Evolutionary conservation across 2,329 filamentous ascomycete species (phyloP).

Genomic region (Niveomyces coronatus): DNA sequence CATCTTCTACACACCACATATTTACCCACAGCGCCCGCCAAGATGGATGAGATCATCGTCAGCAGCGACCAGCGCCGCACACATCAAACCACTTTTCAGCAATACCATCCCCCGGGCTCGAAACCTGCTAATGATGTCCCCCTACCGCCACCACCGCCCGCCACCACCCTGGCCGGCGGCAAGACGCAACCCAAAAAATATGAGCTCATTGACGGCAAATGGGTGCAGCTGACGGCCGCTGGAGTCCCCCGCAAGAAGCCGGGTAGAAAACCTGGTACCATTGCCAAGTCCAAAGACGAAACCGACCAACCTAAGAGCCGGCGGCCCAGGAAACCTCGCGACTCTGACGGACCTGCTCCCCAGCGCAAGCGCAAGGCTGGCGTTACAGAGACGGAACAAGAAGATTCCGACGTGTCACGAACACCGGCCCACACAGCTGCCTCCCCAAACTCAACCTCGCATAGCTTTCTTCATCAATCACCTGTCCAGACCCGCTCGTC

Average conservation of each 20-base stretch:
- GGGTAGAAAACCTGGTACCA: slow-evolving; percentile 52
- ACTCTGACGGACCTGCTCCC: slow-evolving; percentile 46
- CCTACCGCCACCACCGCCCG: slow-evolving; percentile 12
- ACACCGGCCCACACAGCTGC: slow-evolving; percentile 11
- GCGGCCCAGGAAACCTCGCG: slow-evolving; percentile 45
- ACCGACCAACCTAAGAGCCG: slow-evolving; percentile 39
- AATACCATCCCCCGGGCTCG: slow-evolving; percentile 16
- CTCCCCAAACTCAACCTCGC: slow-evolving; percentile 13
- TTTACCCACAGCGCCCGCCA: slow-evolving; percentile 19
- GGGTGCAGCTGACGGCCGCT: slow-evolving; percentile 44
- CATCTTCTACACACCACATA: not conserved
- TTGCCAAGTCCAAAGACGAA: slow-evolving; percentile 33
- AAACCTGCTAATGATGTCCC: slow-evolving; percentile 21
- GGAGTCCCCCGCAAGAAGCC: slow-evolving; percentile 53
- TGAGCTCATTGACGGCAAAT: slow-evolving; percentile 27
- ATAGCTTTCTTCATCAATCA: slow-evolving; percentile 17
- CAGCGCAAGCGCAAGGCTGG: slow-evolving; percentile 46
- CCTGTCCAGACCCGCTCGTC: slow-evolving; percentile 26
- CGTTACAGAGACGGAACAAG: slow-evolving; percentile 26
- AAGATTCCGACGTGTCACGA: slow-evolving; percentile 13
- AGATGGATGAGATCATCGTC: slow-evolving; percentile 42
- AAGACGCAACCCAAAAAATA: slow-evolving; percentile 19
- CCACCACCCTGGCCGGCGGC: slow-evolving; percentile 4
- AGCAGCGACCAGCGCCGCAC: slow-evolving; percentile 26
- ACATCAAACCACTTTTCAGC: slow-evolving; percentile 19